A percentile compares a stretch with the other conserved stretches of the same genome.
Evolutionary conservation across 306 rosid species (phyloP).

Genomic region (Cicer arietinum): DNA sequence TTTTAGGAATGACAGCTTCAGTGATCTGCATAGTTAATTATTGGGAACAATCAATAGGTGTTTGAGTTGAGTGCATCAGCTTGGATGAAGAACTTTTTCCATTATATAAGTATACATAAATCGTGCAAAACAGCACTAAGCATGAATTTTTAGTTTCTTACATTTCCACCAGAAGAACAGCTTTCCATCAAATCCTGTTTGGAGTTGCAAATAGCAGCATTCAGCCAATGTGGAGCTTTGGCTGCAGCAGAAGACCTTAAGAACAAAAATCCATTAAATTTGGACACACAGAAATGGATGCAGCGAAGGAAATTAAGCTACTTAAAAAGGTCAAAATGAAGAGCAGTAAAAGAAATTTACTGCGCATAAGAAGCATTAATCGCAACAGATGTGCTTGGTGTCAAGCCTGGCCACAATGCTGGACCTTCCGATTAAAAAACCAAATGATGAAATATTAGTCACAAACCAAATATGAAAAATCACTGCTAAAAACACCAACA

Average conservation of each 20-base stretch:
- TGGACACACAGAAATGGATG: not conserved
- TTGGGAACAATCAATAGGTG: slow-evolving; percentile 23
- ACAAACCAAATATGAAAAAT: slow-evolving; percentile 2
- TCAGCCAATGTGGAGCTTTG: slow-evolving; percentile 41
- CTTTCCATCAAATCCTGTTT: slow-evolving; percentile 43
- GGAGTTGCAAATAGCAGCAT: slow-evolving; percentile 40
- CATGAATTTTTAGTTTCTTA: slow-evolving; percentile 27
- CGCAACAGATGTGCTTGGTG: slow-evolving; percentile 24
- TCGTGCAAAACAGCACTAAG: slow-evolving; percentile 25
- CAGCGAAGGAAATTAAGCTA: not conserved
- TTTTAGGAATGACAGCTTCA: slow-evolving; percentile 37
- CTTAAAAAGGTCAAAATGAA: slow-evolving; percentile 35
- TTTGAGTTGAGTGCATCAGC: slow-evolving; percentile 29
- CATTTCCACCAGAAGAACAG: slow-evolving; percentile 46
- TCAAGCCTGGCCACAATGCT: slow-evolving; percentile 50
- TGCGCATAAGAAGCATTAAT: slow-evolving; percentile 33
- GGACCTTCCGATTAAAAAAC: slow-evolving; percentile 40
- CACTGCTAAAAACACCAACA: slow-evolving; percentile 15
- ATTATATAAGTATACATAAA: not conserved
- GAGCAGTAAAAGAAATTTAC: slow-evolving; percentile 43
- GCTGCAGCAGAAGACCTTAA: slow-evolving; percentile 46
- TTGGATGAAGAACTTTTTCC: not conserved
- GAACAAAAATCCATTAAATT: slow-evolving; percentile 34
- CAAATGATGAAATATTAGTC: slow-evolving; percentile 19
- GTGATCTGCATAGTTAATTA: slow-evolving; percentile 50